Base-by-base conservation (phyloP, 495 filamentous ascomycete species). In the Penicillium cataractarum region DNA sequence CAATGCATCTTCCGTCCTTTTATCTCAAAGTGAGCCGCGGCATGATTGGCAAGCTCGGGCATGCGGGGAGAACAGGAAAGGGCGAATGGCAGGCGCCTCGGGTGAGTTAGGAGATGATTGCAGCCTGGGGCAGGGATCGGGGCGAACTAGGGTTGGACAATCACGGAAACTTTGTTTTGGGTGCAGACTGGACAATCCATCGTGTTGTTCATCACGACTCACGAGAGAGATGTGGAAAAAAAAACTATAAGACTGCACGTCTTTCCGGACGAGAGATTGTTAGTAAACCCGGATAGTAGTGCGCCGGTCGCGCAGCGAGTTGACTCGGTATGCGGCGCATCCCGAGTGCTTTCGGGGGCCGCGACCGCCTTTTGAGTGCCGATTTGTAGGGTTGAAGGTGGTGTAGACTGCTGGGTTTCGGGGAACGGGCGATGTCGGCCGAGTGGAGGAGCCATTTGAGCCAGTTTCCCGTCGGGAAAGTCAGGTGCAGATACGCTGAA, bases 391-490 rank as follows among this genome's bases (percentile, higher is more conserved):
- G 27, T 26, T 13, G 12, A 35, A 37, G 62, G 51, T 22, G 40
- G 26, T 42, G 27, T 6, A 48, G 12, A 50, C 24, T 50, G 42
- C 8, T 22, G 48, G 55, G 19, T 29, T 27, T 33, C 46, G 67
- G 61, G 53, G 48, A 65, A 57, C 51, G 48, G 57, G 62, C 21
- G 32, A 60, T 70, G 63, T 78, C 74, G 76, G 76, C 76, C 74
- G 76, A 49, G 60, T 39, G 6, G 9, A 31, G 19, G 26, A 3
- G 52, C 10, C 27, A 9, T 32, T 17, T 32, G 29, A n/a, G 33
- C 37, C 21, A 63, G 65, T 73, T 79, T 66, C 60, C 76, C 76
- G 73, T 48, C 64, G 76, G 76, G 17, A 63, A 78, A 75, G 67
- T 71, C 63, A 55, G 54, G 56, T 48, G 65, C 21, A 40, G 35